phyloP scores from a whole-genome alignment of 2,329 filamentous ascomycete genomes.

The Didymella pinodella region DNA sequence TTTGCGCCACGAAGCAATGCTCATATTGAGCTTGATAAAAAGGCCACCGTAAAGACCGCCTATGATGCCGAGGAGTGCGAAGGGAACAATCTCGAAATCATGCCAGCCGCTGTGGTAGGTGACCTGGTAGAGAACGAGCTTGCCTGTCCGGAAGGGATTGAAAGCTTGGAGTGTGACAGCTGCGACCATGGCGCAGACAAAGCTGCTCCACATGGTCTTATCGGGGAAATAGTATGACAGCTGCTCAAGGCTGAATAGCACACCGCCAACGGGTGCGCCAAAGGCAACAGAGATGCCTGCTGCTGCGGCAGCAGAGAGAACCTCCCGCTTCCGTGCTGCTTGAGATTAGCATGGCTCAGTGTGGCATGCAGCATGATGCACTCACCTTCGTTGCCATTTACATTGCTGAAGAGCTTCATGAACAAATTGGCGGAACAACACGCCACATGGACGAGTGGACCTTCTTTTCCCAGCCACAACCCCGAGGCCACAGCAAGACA shows the following conservation, averaged over 20 bases:
- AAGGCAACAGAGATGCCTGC: slow-evolving; percentile 94
- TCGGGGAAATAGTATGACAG: slow-evolving; percentile 97
- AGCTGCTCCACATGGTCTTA: slow-evolving; percentile 99
- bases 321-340: slow-evolving; percentile 86
- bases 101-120: slow-evolving; percentile 93
- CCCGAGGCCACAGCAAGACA: slow-evolving; percentile 91
- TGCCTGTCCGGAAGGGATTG: slow-evolving; percentile 93
- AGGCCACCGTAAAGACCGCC: slow-evolving; percentile 94
- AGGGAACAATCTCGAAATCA: slow-evolving; percentile 90
- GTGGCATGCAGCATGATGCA: neutral
- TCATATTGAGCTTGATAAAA: slow-evolving; percentile 95
- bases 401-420: slow-evolving; percentile 83
- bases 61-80: slow-evolving; percentile 82
- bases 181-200: slow-evolving; percentile 99
- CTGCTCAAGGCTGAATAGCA: slow-evolving; percentile 95
- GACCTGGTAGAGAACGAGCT: slow-evolving; percentile 95
- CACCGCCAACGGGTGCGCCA: slow-evolving; percentile 90
- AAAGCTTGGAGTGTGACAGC: slow-evolving; percentile 91
- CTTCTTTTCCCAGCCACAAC: slow-evolving; percentile 97
- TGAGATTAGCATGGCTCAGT: neutral
- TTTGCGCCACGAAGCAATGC: slow-evolving; percentile 81
- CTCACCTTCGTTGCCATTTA: slow-evolving; percentile 85
- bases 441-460: slow-evolving; percentile 91
- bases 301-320: slow-evolving; percentile 89
- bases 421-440: slow-evolving; percentile 96